Base-by-base conservation (phyloP, 257 asterid genomes). In the Solanum bulbocastanum region DNA sequence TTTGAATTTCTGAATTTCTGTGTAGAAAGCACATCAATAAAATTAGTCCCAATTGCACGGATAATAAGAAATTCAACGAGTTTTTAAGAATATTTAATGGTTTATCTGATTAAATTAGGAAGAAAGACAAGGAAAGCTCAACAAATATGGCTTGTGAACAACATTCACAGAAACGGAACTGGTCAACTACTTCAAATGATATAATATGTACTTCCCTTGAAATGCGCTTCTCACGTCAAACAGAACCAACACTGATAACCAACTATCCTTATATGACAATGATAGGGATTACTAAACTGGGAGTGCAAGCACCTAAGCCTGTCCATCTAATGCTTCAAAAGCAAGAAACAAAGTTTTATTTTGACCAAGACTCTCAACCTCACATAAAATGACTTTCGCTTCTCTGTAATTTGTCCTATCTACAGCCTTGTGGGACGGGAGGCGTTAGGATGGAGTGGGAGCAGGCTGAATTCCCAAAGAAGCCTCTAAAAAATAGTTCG, bases 1-100 rank as follows among this genome's bases (percentile, higher is more conserved):
- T 92, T 89, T 91, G 16, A 94, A 89, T 90, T 91, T 93, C 85
- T 92, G 93, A 92, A 95, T 88, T 92, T 95, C 98, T 95, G 94
- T 85, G 84, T 22, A 86, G 58, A 40, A 76, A 89, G 72, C 75
- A 84, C 12, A 81, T 82, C 62, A 84, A 72, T 74, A 81, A 84
- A 56, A 33, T 33, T 89, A 37, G 56, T 62, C 78, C 78, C 86
- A 58, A 68, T 33, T 15, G 32, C 16, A 46, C 52, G 27, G 42
- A 30, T 81, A 8, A 40, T 30, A 46, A 46, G 65, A 42, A 81
- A 46, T 30, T 30, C 68, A 49, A 81, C 42, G 4, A 46, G 20
- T 27, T 16, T 18, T 81, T 30, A 42, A 30, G 10, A 78, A 16
- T 30, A 25, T 11, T 81, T 22, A 16, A 30, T 18, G 85, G 68